Evolutionary conservation across 2,329 filamentous ascomycete genomes (phyloP), one percentile per base, ranked within the genome.

Genomic region (Colletotrichum viniferum): DNA sequence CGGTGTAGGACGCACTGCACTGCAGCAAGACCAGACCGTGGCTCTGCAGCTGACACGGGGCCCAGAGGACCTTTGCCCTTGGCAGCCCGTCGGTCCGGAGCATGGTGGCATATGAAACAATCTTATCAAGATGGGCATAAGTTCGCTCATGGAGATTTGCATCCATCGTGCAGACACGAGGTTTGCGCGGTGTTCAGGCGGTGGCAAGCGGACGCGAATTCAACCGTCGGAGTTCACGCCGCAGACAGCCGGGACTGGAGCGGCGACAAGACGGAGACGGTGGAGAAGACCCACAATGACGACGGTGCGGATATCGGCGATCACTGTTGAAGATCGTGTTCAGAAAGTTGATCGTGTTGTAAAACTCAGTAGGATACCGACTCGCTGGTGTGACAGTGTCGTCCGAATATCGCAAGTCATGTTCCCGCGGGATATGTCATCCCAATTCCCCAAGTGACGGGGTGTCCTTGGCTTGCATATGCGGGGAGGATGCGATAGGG

Each of bases 21-120:
- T 12, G 28, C 18, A 43, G 55, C 55, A 55, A 60, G 63, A 24
- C 55, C 24, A 58, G 55, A 62, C 61, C 55, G 67, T 74, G 67
- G 71, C 71, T 60, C n/a, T 55, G 34, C 43, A 38, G 69, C 69
- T 75, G 63, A 73, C 73, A 66, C 58, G 26, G 12, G 60, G 60
- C 4, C 21, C 7, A 24, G 55, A 52, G 38, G 32, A 30, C 21
- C n/a, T 18, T 64, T 55, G 43, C 26, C 26, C 62, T 48, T 71
- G 34, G 48, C 52, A 61, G 18, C n/a, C 48, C 34, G 18, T 24
- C 34, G 48, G 12, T 26, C 55, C 28, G 43, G 16, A 61, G 28
- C 16, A 61, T n/a, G 28, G 0, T 6, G 8, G 26, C 6, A n/a
- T 62, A 28, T 32, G 28, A 30, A 38, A 34, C 34, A 18, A n/a